A percentile compares a stretch with the other conserved stretches of the same genome.
These are phyloP conservation scores for Sonneratia caseolaris DNA, from an alignment of 345 rosid genomes.

Conservation along the genomic window DNA sequence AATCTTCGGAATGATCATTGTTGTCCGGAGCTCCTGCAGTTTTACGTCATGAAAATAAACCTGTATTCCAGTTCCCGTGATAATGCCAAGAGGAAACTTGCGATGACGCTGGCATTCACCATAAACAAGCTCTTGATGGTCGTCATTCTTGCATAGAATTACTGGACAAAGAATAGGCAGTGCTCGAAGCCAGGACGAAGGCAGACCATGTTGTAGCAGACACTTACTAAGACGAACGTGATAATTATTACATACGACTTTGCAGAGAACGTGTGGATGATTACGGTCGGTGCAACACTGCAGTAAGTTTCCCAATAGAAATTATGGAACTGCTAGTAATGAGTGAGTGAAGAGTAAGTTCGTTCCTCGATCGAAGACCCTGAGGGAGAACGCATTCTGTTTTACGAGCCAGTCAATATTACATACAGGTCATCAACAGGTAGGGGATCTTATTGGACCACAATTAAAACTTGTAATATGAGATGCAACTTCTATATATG, in stretches of 20 bases:
- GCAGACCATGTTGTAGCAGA: conserved; percentile 84
- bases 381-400: no score
- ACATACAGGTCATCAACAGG: no score
- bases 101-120: conserved; percentile 83
- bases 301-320: conserved; percentile 19
- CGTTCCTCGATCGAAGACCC: conserved; percentile 92
- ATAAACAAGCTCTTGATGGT: conserved; percentile 97
- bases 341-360: conserved; percentile 16
- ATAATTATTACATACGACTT: conserved; percentile 69
- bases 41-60: conserved; percentile 13
- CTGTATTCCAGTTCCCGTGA: conserved; percentile 93
- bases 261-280: conserved; percentile 78
- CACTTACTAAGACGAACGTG: conserved; percentile 71
- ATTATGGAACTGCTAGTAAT: no score
- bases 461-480: no score
- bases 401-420: no score
- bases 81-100: conserved; percentile 98
- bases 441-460: no score
- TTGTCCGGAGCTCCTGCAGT: no score
- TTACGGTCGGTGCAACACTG: conserved; percentile 70
- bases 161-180: conserved; percentile 70
- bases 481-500: no score
- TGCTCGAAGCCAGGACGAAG: conserved; percentile 82
- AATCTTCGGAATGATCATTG: background rate
- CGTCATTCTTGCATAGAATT: conserved; percentile 86